Evolutionary conservation across 257 asterid genomes (phyloP), one percentile per base, ranked within the genome.

Genomic region (Mitragyna speciosa): DNA sequence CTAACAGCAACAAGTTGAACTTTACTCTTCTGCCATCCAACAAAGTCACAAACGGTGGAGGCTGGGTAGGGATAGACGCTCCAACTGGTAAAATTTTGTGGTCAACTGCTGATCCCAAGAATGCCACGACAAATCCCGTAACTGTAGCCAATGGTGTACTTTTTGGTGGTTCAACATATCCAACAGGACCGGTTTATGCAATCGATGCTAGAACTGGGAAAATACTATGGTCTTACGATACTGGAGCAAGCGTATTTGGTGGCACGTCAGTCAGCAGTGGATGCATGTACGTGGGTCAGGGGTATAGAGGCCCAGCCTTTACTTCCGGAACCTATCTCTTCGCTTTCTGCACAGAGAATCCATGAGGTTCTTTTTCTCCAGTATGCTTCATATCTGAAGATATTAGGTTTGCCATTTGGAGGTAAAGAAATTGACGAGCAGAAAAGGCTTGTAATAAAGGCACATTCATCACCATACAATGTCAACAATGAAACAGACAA

Each of bases 11-110:
- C 0, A 10, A 11, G 3, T 3, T 31, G 75, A 85, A 87, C 64
- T 88, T 87, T 70, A 82, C 85, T 2, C 83, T 90, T n/a, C 16
- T 64, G 5, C 94, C 92, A 12, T 82, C 89, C 0, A 73, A 75
- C 5, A 80, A 83, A 2, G 80, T 89, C 74, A 88, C 86, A 10
- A 82, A 54, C 0, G 89, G 88, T 24, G 90, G 91, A 28, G 89
- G 85, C 7, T 90, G 94, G 92, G 92, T 87, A 10, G 87, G 87
- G 16, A 83, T 90, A 92, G 89, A 86, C 76, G 84, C 90, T 49
- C 71, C 49, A 31, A 83, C 85, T 0, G 94, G 94, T n/a, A 30
- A 81, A 33, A 59, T 88, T 39, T 2, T 87, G 61, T 87, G 92
- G 92, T 87, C 94, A n/a, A 84, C 92, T 2, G 91, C 89, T 10